Evolutionary conservation across 768 basidiomycete species (phyloP).

Genomic region (Leccinum boreale): DNA sequence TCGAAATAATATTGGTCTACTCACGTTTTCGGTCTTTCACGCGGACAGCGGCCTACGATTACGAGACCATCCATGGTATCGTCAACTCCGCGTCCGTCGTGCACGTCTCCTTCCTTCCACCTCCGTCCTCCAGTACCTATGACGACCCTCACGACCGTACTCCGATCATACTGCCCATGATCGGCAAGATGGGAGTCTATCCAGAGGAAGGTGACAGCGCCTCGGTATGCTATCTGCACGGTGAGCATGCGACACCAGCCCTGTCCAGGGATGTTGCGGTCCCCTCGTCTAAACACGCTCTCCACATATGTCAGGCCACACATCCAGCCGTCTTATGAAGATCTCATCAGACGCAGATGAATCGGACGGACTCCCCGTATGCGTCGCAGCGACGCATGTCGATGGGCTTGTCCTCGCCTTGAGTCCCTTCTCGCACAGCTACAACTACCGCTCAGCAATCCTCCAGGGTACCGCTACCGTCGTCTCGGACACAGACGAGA

Average conservation of each 20-base stretch:
- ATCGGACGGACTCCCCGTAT: slow-evolving; percentile 13
- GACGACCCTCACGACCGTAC: slow-evolving; percentile 10
- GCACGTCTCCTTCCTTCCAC: slow-evolving; percentile 24
- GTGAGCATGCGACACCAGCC: slow-evolving; percentile 4
- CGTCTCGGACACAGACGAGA: slow-evolving; percentile 19
- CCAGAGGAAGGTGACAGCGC: slow-evolving; percentile 1
- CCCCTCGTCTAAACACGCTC: too few species aligned
- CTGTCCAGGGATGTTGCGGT: too few species aligned
- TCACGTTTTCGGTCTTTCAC: neutral
- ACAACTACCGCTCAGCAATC: slow-evolving; percentile 26
- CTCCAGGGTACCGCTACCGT: slow-evolving; percentile 18
- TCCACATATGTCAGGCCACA: slow-evolving; percentile 10
- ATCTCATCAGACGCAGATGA: slow-evolving; percentile 3
- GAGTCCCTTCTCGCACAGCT: slow-evolving; percentile 24
- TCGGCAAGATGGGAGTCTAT: slow-evolving; percentile 23
- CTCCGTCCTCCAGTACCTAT: slow-evolving; percentile 9
- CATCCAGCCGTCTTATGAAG: slow-evolving; percentile 28
- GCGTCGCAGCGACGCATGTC: slow-evolving; percentile 24
- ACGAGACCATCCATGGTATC: slow-evolving; percentile 20
- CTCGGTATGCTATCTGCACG: slow-evolving; percentile 22
- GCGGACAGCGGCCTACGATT: slow-evolving; percentile 19
- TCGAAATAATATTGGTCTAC: too few species aligned
- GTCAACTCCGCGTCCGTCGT: slow-evolving; percentile 22
- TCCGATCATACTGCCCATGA: slow-evolving; percentile 26
- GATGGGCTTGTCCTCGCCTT: slow-evolving; percentile 24